A percentile compares a stretch with the other conserved stretches of the same genome.
Conservation (phyloP, 2,329 filamentous ascomycete genomes). For the Rutstroemia sp. region DNA sequence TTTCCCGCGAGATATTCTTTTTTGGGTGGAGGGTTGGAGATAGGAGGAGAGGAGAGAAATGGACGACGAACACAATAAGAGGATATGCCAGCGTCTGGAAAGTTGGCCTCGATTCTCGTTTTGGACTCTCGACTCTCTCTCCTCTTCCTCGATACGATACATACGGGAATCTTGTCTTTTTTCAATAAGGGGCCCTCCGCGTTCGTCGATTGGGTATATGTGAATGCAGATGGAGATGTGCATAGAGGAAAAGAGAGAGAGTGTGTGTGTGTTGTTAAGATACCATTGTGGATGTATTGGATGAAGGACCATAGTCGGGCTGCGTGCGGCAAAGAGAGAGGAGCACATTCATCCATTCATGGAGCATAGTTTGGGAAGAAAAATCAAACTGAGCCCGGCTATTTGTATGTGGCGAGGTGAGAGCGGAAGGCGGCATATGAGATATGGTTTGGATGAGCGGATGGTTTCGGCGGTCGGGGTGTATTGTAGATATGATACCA, state of each 20-base stretch:
- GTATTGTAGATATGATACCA: constrained; percentile 10
- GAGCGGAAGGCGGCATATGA: background rate
- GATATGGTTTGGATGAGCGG: background rate
- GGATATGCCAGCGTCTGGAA: too few species aligned
- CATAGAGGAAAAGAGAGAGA: background rate
- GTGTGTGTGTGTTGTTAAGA: background rate
- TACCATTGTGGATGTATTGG: background rate
- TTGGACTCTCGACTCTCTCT: too few species aligned
- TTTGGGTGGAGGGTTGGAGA: background rate
- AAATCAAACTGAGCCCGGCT: background rate
- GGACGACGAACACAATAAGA: background rate
- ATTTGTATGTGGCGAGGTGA: background rate
- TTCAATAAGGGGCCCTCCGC: background rate
- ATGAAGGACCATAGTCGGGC: background rate
- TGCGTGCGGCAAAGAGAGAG: too few species aligned
- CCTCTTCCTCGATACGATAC: too few species aligned
- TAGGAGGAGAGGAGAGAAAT: background rate
- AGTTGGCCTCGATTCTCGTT: too few species aligned
- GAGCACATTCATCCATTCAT: too few species aligned
- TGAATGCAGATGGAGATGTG: background rate
- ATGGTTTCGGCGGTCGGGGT: background rate
- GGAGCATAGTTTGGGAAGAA: background rate
- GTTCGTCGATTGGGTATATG: background rate
- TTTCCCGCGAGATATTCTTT: background rate
- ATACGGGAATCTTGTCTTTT: background rate